These are phyloP conservation scores for Metarhizium anisopliae DNA, from an alignment of 2,329 filamentous ascomycete species.

Conservation along the genomic window DNA sequence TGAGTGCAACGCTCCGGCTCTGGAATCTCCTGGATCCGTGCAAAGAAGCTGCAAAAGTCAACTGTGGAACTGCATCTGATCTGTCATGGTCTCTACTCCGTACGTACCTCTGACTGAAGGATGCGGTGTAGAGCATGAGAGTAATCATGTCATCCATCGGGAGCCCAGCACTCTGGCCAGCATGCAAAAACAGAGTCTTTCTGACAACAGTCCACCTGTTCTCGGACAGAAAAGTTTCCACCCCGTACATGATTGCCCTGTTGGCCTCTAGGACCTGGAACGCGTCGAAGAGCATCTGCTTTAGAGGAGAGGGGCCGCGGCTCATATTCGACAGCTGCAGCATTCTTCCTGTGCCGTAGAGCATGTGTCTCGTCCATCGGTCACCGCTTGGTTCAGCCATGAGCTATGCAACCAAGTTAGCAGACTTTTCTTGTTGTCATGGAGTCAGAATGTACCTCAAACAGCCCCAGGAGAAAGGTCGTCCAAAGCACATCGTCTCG, in stretches of 20 bases:
- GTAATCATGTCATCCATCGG: slow-evolving; percentile 1
- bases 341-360: slow-evolving; percentile 15
- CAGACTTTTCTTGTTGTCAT: not conserved
- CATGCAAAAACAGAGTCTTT: not conserved
- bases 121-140: slow-evolving; percentile 10
- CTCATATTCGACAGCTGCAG: slow-evolving; percentile 7
- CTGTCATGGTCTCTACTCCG: not conserved
- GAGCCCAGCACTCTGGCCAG: not conserved
- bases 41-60: slow-evolving; percentile 12
- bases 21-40: slow-evolving; percentile 8
- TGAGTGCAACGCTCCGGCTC: not conserved
- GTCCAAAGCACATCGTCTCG: slow-evolving; percentile 14
- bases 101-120: slow-evolving; percentile 13
- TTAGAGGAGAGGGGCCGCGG: not conserved
- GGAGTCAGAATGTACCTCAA: slow-evolving; percentile 14
- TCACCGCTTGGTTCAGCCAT: slow-evolving; percentile 16
- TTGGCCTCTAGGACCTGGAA: slow-evolving; percentile 15
- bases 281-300: slow-evolving; percentile 10
- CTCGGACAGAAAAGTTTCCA: slow-evolving; percentile 12
- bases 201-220: slow-evolving; percentile 1
- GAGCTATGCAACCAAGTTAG: slow-evolving; percentile 10
- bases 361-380: slow-evolving; percentile 18
- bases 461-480: slow-evolving; percentile 17
- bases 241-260: slow-evolving; percentile 16
- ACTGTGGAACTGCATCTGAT: not conserved